Evolutionary conservation across 257 asterid genomes (phyloP).

Genomic region (Nicotiana noctiflora): DNA sequence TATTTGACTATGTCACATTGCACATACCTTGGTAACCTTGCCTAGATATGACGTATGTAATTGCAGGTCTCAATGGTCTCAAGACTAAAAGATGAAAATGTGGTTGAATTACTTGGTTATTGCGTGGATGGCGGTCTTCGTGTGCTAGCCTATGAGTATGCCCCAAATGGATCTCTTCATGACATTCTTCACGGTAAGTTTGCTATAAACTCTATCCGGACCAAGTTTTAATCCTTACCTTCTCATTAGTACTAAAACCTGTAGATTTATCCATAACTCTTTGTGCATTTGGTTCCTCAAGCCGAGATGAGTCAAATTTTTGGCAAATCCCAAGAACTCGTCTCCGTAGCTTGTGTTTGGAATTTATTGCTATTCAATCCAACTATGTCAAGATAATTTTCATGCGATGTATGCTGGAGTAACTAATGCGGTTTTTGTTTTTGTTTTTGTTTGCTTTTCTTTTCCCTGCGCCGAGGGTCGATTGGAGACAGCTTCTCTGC

Average conservation of each 20-base stretch:
- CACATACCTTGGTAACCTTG: not conserved
- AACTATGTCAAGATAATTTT: not conserved
- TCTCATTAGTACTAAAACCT: not conserved
- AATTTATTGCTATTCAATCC: too few relatives aligned
- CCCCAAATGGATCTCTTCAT: constrained; percentile 88
- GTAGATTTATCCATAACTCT: not conserved
- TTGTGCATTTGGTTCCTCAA: constrained; percentile 6
- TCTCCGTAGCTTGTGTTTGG: too few relatives aligned
- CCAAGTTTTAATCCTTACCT: not conserved
- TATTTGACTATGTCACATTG: not conserved
- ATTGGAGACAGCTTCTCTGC: too few relatives aligned
- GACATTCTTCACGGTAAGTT: constrained; percentile 82
- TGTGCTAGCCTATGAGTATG: constrained; percentile 73
- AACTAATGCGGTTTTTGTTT: too few relatives aligned
- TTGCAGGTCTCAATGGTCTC: constrained; percentile 88
- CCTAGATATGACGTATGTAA: not conserved
- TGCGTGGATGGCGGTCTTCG: constrained; percentile 81
- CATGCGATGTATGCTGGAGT: not conserved
- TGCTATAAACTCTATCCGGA: too few relatives aligned
- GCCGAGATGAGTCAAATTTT: not conserved
- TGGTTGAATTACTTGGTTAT: constrained; percentile 80
- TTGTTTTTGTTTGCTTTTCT: too few relatives aligned
- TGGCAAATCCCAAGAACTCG: not conserved
- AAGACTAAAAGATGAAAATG: constrained; percentile 68
- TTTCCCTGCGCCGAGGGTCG: too few relatives aligned